These are phyloP conservation scores for Penicillium frequentans DNA, from an alignment of 2,329 filamentous ascomycete species.

Conservation along the genomic window DNA sequence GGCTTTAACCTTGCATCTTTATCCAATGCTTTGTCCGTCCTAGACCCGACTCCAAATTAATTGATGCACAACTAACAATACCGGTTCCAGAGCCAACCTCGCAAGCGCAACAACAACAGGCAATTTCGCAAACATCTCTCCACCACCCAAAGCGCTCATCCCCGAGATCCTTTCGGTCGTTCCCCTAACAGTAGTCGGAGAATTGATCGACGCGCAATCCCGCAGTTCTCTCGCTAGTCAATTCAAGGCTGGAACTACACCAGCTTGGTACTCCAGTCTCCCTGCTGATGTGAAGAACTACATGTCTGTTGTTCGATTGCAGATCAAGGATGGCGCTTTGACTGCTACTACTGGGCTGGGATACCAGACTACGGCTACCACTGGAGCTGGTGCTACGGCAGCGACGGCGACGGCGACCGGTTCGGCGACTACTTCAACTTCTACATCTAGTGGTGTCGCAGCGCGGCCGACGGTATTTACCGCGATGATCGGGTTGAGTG, in stretches of 20 bases:
- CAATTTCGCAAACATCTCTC: slow-evolving; percentile 33
- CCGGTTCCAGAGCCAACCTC: slow-evolving; percentile 2
- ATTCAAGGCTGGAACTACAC: slow-evolving; percentile 32
- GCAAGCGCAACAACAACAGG: slow-evolving; percentile 22
- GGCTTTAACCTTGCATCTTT: slow-evolving; percentile 22
- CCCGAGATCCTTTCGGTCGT: slow-evolving; percentile 32
- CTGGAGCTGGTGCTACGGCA: background rate
- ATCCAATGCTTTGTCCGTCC: slow-evolving; percentile 20
- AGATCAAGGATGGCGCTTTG: slow-evolving; percentile 29
- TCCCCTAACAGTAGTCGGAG: slow-evolving; percentile 30
- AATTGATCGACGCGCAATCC: slow-evolving; percentile 29
- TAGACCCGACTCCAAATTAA: background rate
- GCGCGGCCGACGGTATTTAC: slow-evolving; percentile 21
- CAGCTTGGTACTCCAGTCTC: slow-evolving; percentile 32
- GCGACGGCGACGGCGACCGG: slow-evolving; percentile 2
- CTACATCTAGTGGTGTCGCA: slow-evolving; percentile 18
- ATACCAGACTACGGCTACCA: slow-evolving; percentile 9
- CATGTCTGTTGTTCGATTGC: slow-evolving; percentile 30
- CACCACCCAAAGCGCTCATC: slow-evolving; percentile 32
- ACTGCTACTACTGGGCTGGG: slow-evolving; percentile 24
- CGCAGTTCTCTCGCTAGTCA: slow-evolving; percentile 32
- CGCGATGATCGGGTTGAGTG: slow-evolving; percentile 20
- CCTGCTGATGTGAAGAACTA: slow-evolving; percentile 35
- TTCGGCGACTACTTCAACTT: slow-evolving; percentile 9
- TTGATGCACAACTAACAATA: background rate